Conservation (phyloP, 2,329 filamentous ascomycete species). For the Zopfia rhizophila region DNA sequence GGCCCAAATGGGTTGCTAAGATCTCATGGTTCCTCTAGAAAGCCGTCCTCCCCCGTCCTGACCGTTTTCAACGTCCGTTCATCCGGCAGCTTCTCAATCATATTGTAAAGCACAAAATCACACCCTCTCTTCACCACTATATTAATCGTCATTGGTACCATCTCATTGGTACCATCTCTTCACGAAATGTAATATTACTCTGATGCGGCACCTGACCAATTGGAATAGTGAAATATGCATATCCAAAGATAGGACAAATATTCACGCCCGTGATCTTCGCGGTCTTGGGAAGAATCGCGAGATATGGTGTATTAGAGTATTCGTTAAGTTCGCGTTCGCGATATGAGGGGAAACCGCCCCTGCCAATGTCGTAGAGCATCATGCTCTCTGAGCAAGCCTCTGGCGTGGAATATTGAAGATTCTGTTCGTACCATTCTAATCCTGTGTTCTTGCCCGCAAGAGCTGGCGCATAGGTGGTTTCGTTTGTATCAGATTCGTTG, state of each 20-base stretch:
- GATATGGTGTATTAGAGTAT: slow-evolving; percentile 42
- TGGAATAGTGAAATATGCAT: slow-evolving; percentile 55
- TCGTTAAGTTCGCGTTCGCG: slow-evolving; percentile 49
- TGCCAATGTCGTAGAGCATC: slow-evolving; percentile 57
- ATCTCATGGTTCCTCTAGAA: too few species aligned
- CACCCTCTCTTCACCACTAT: slow-evolving; percentile 57
- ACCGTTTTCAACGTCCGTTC: slow-evolving; percentile 51
- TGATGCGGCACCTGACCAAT: slow-evolving; percentile 56
- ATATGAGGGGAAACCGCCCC: slow-evolving; percentile 54
- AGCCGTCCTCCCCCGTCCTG: slow-evolving; percentile 54
- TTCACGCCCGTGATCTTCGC: slow-evolving; percentile 46
- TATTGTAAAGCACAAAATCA: slow-evolving; percentile 55
- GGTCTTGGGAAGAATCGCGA: slow-evolving; percentile 42
- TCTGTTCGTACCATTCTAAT: slow-evolving; percentile 52
- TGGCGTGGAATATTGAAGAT: slow-evolving; percentile 49
- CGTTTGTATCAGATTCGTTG: slow-evolving; percentile 34
- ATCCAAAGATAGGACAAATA: slow-evolving; percentile 51
- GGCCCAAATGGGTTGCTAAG: too few species aligned
- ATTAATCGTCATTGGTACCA: slow-evolving; percentile 56
- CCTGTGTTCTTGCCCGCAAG: slow-evolving; percentile 42
- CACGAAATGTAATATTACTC: slow-evolving; percentile 52
- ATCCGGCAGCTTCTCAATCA: slow-evolving; percentile 55
- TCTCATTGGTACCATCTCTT: slow-evolving; percentile 57
- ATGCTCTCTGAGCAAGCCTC: slow-evolving; percentile 55
- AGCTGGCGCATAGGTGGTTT: slow-evolving; percentile 29